Evolutionary conservation across 352 stramenopile genomes (phyloP).

Genomic region (Globisporangium apiculatum): DNA sequence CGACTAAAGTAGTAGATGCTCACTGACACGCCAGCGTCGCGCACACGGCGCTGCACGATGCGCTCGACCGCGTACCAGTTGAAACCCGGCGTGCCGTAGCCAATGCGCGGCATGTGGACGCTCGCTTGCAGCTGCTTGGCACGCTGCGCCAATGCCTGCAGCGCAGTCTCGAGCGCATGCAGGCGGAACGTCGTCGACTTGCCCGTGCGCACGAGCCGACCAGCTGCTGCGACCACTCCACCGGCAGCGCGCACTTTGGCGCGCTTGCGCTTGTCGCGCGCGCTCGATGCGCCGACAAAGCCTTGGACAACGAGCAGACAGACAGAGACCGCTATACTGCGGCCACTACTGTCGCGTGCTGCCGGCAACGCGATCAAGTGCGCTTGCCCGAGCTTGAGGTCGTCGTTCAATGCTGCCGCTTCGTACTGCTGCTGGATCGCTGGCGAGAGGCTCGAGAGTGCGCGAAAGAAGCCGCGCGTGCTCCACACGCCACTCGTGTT

Average conservation of each 20-base stretch:
- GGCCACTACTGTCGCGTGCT: background rate
- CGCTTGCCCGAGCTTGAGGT: slow-evolving; percentile 68
- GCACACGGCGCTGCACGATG: slow-evolving; percentile 54
- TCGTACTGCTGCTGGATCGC: slow-evolving; percentile 59
- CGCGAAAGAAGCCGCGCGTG: slow-evolving; percentile 65
- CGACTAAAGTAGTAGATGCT: slow-evolving; percentile 70
- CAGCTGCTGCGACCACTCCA: background rate
- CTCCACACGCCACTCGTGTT: slow-evolving; percentile 72
- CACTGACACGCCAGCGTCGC: slow-evolving; percentile 36
- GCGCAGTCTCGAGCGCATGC: slow-evolving; percentile 44
- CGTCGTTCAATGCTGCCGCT: slow-evolving; percentile 35
- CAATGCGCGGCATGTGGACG: slow-evolving; percentile 72
- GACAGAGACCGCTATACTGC: slow-evolving; percentile 28
- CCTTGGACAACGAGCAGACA: slow-evolving; percentile 71
- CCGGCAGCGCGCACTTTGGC: slow-evolving; percentile 12
- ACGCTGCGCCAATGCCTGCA: slow-evolving; percentile 32
- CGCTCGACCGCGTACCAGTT: slow-evolving; percentile 83
- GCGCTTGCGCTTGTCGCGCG: slow-evolving; percentile 45
- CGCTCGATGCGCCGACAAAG: slow-evolving; percentile 22
- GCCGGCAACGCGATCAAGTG: slow-evolving; percentile 46
- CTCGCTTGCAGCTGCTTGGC: slow-evolving; percentile 31
- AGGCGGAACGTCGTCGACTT: slow-evolving; percentile 65
- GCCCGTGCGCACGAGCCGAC: slow-evolving; percentile 31
- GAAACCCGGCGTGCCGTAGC: slow-evolving; percentile 66
- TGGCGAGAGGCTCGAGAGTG: slow-evolving; percentile 41